These are phyloP conservation scores for Diplosphaera chodatii DNA, from an alignment of 139 green algal species.

Conservation along the genomic window DNA sequence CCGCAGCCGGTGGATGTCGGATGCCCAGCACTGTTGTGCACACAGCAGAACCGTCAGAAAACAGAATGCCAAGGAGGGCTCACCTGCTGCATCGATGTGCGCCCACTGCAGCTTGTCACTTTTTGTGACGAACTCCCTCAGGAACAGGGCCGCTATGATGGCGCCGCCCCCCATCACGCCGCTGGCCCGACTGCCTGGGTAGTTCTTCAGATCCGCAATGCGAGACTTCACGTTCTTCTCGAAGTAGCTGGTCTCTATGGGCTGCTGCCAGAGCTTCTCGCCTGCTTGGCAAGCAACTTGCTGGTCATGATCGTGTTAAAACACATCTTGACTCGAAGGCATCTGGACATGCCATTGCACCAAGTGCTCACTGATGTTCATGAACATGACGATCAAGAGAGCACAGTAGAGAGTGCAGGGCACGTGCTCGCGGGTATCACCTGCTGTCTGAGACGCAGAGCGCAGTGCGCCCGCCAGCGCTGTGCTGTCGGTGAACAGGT, in stretches of 20 bases:
- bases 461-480: constrained; percentile 38
- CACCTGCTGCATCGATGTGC: background rate
- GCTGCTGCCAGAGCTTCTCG: background rate
- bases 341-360: no score
- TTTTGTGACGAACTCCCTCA: background rate
- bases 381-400: no score
- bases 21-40: no score
- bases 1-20: no score
- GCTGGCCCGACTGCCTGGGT: background rate
- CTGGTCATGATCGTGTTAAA: no score
- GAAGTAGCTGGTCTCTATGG: background rate
- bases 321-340: no score
- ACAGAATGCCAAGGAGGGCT: no score
- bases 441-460: constrained; percentile 26
- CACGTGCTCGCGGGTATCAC: no score
- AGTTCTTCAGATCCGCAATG: background rate
- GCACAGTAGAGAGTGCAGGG: no score
- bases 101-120: background rate
- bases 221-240: background rate
- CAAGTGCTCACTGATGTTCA: no score
- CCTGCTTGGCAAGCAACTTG: no score
- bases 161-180: no score
- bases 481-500: constrained; percentile 72
- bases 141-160: background rate
- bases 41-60: background rate